Evolutionary conservation across 78 protist genomes (phyloP).

Genomic region (Dictyostelium purpureum): DNA sequence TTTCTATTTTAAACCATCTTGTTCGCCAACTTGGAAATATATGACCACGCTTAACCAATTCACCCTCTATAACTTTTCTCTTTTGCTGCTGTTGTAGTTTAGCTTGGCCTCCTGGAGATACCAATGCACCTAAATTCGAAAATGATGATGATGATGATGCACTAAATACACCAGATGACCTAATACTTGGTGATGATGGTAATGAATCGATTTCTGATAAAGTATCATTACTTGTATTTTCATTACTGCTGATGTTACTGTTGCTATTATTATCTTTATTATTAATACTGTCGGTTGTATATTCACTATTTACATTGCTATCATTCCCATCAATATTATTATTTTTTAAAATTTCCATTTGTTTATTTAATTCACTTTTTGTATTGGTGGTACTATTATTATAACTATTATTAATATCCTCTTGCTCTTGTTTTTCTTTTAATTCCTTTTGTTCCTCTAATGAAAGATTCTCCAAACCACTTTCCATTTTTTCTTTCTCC

Average conservation of each 20-base stretch:
- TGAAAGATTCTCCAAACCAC: too few species aligned
- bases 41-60: conserved; percentile 48
- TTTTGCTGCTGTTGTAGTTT: not conserved
- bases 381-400: not conserved
- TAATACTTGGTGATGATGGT: conserved; percentile 7
- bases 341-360: not conserved
- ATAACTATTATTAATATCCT: not conserved
- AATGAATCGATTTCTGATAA: not conserved
- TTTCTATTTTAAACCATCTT: conserved; percentile 54
- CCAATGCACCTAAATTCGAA: not conserved
- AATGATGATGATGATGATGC: conserved; percentile 8
- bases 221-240: not conserved
- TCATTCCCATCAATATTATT: not conserved
- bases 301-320: not conserved
- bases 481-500: too few species aligned
- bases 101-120: not conserved
- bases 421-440: too few species aligned
- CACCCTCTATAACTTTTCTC: conserved; percentile 43
- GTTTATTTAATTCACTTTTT: not conserved
- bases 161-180: not conserved
- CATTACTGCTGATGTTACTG: not conserved
- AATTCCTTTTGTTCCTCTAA: too few species aligned
- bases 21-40: conserved; percentile 46
- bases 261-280: not conserved
- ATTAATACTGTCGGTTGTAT: not conserved